A percentile compares a stretch with the other conserved stretches of the same genome.
These are phyloP conservation scores for Monascus ruber DNA, from an alignment of 2,329 filamentous ascomycete species.

Conservation along the genomic window DNA sequence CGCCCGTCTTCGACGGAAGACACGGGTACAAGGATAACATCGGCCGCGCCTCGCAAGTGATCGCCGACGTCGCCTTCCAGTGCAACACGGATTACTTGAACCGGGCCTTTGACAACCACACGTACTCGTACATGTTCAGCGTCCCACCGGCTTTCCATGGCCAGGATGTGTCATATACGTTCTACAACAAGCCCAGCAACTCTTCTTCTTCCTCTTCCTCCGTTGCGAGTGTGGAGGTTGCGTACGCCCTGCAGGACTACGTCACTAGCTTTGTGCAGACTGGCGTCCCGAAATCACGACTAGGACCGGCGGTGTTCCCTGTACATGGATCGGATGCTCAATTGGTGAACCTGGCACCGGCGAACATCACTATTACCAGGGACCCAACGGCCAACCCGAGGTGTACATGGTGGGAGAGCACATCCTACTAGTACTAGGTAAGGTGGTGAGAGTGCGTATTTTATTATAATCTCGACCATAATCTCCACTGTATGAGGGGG, in stretches of 20 bases:
- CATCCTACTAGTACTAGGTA: constrained; percentile 19
- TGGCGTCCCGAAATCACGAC: constrained; percentile 22
- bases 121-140: constrained; percentile 43
- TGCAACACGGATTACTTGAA: constrained; percentile 46
- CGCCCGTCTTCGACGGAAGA: constrained; percentile 37
- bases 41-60: constrained; percentile 29
- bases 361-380: constrained; percentile 27
- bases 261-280: constrained; percentile 25
- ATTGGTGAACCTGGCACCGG: constrained; percentile 34
- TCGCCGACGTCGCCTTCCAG: constrained; percentile 35
- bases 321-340: constrained; percentile 35
- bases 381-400: constrained; percentile 39
- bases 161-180: constrained; percentile 42
- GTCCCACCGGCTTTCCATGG: constrained; percentile 44
- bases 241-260: constrained; percentile 26
- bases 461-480: too few species aligned
- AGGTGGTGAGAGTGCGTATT: too few species aligned
- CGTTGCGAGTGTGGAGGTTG: constrained; percentile 18
- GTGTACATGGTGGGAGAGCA: constrained; percentile 46
- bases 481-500: too few species aligned
- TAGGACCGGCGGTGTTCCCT: constrained; percentile 31
- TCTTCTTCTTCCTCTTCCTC: constrained; percentile 17
- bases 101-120: constrained; percentile 38
- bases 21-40: constrained; percentile 37
- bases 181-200: constrained; percentile 31